Evolutionary conservation across 805 yeast genomes (phyloP), one percentile per base, ranked within the genome.

Genomic region (Candida berthetii): DNA sequence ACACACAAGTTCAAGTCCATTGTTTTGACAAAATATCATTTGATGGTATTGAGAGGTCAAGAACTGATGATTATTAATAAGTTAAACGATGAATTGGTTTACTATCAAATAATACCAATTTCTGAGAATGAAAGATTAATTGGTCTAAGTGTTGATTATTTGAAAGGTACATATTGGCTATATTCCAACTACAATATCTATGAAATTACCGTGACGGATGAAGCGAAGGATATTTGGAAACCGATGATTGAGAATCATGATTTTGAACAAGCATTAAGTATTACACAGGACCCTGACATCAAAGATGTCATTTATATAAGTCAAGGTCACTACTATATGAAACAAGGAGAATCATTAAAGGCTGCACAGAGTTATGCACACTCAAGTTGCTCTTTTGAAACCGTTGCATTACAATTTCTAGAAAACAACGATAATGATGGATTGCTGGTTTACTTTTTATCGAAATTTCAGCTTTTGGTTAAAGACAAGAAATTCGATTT

Each of bases 201-300:
- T 55, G 99, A 93, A 57, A 61, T 93, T 7, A 70, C 82, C 9
- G 66, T 86, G 11, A 72, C 72, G 29, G 74, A 83, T 53, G 97
- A 91, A 58, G 68, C 80, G 4, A 65, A 72, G 4, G 84, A 84
- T 20, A 80, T 90, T 3, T 87, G 97, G 96, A 74, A 73, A 40
- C 65, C 76, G 1, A 59, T 81, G 52, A 55, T 80, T n/a, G 70
- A 69, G 3, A 66, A 66, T 39, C 59, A 66, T 7, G 61, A 74
- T 42, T 91, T 71, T 58, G 85, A 82, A 15, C 78, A 76, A 36
- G 96, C 96, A 0, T 63, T 86, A 37, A 48, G 57, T 2, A 48
- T 56, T 7, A 47, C 72, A 3, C 50, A 62, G 25, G 71, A 73
- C 42, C 29, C 58, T n/a, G 38, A 51, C 10, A 60, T 65, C n/a